Evolutionary conservation across 176 grass and related monocot species (phyloP), one percentile per base, ranked within the genome.

Genomic region (Phragmites australis): DNA sequence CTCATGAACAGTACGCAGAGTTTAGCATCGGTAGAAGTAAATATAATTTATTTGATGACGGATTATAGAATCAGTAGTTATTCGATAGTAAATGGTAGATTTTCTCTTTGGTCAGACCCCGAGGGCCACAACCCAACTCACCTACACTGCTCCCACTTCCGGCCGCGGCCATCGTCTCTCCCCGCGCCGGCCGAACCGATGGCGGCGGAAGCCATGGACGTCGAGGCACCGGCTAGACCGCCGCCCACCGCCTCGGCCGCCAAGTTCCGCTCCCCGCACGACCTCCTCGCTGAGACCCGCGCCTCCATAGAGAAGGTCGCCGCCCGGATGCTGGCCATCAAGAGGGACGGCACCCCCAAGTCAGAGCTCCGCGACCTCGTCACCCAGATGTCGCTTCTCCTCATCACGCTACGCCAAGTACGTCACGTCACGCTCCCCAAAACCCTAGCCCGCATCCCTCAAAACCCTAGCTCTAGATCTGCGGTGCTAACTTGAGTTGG

Each of bases 311-410:
- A 99, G 79, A 91, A 93, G 82, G 79, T 99, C 60, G 96, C 84
- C 37, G 75, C 86, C 14, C 84, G 84, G 27, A 91, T 99, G 40
- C 88, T 99, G 48, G 84, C 88, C 67, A 78, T 92, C 53, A 99
- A 95, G 86, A 89, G 76, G 76, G 92, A 99, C 58, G 90, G 81
- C 62, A 70, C 72, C 27, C 93, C 93, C 27, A 95, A 93, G 65
- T 81, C 92, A 32, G 90, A 93, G 74, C 92, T 98, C 43, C 93
- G 90, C 4, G 92, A 99, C 83, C 96, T 93, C 54, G 84, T 89
- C 70, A 94, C 90, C 4, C 84, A 99, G 77, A 99, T 93, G 96
- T 99, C 93, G 13, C 96, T 99, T 62, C 90, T 86, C 65, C 91
- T 99, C 54, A 83, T 99, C 79, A 91, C 84, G 26, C 90, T 99